Conservation (phyloP, 371 early-diverging fungal genomes). For the Encephalitozoon romaleae region DNA sequence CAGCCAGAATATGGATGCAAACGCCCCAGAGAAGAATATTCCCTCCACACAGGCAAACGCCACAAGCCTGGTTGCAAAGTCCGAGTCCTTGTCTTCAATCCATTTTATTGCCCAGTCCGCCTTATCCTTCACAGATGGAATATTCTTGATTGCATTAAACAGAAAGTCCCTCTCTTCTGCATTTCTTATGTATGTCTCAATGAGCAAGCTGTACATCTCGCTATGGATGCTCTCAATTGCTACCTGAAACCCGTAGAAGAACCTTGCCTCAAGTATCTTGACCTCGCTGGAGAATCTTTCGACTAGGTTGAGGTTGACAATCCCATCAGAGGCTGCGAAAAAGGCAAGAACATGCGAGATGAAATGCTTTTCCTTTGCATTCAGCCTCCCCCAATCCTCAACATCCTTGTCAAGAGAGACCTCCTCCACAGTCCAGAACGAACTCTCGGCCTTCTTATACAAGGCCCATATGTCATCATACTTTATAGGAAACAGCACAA, state of each 20-base stretch:
- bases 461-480: slow-evolving; percentile 75
- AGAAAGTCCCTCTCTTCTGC: slow-evolving; percentile 71
- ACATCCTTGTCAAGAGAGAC: slow-evolving; percentile 88
- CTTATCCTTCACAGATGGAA: slow-evolving; percentile 88
- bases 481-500: slow-evolving; percentile 59
- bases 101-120: slow-evolving; percentile 96
- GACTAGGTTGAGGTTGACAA: slow-evolving; percentile 94
- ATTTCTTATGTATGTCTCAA: slow-evolving; percentile 94
- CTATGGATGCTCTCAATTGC: slow-evolving; percentile 99
- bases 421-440: slow-evolving; percentile 98
- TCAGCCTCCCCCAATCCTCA: slow-evolving; percentile 79
- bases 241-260: slow-evolving; percentile 98
- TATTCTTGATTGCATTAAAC: slow-evolving; percentile 88
- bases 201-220: slow-evolving; percentile 92
- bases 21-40: slow-evolving; percentile 94
- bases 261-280: slow-evolving; percentile 89
- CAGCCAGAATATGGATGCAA: slow-evolving; percentile 98
- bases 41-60: slow-evolving; percentile 99
- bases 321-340: slow-evolving; percentile 98
- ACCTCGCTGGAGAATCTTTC: slow-evolving; percentile 90
- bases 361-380: slow-evolving; percentile 82
- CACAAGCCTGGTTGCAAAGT: slow-evolving; percentile 84
- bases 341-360: slow-evolving; percentile 92
- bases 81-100: slow-evolving; percentile 73
- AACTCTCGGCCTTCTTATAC: slow-evolving; percentile 97